Evolutionary conservation across 768 basidiomycete genomes (phyloP), one percentile per base, ranked within the genome.

Genomic region (Galerina sulciceps): DNA sequence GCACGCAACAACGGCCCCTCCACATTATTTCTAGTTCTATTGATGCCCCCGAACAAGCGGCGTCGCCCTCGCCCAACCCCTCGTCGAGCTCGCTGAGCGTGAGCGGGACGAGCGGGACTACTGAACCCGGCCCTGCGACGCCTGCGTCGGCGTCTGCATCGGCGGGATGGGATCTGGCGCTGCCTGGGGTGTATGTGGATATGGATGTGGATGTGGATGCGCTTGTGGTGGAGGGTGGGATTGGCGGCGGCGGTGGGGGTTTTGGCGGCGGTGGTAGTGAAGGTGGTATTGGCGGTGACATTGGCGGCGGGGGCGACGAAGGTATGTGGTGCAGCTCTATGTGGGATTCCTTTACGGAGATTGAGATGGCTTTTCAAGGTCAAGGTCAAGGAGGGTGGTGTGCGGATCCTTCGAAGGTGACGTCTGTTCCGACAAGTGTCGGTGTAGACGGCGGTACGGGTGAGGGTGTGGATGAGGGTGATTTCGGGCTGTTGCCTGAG

Each of bases 61-160:
- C 67, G 17, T 66, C 68, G 23, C 65, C 65, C 18, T 78, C 75
- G 9, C 67, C 70, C 2, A 69, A 70, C 15, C 68, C 70, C 2
- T 74, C 71, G 1, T 66, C 69, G 45, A 75, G 76, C 47, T 68
- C 78, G 0, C 61, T 67, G 34, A 70, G 70, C n/a, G 76, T 73
- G 10, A 58, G 48, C n/a, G 2, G 26, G 10, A 46, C n/a, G 75
- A 73, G 10, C 56, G 49, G 8, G 2, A n/a, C 2, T 15, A 51
- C 36, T 8, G 49, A 38, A 23, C 52, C 40, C 34, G 75, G 68
- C 36, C 78, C 77, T 2, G 58, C 68, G 17, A 79, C 79, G 8
- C 79, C 79, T 6, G 72, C 60, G 31, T 78, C 75, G 2, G 71
- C 79, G 8, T 78, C 79, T 6, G 72, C 60, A 26, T 78, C 75